Evolutionary conservation across 2,329 filamentous ascomycete genomes (phyloP).

Genomic region (Magnaporthales sp.): DNA sequence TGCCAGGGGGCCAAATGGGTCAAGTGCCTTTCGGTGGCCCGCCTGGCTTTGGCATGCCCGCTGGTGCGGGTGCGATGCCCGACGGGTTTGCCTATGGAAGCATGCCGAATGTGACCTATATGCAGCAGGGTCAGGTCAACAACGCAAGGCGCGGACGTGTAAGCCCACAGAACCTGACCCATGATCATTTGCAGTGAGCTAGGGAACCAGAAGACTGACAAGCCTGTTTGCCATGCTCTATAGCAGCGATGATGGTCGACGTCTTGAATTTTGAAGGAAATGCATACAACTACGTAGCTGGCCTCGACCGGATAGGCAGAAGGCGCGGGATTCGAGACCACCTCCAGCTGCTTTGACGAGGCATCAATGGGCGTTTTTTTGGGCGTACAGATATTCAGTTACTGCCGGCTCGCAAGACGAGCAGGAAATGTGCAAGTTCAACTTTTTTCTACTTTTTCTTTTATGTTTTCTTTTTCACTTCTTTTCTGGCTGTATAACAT

Average conservation of each 20-base stretch:
- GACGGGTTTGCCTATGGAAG: conserved; percentile 33
- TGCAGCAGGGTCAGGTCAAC: conserved; percentile 48
- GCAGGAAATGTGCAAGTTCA: not conserved
- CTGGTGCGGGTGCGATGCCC: conserved; percentile 18
- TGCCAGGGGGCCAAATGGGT: conserved; percentile 20
- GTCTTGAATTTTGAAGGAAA: not conserved
- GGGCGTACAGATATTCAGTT: not conserved
- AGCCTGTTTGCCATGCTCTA: not conserved
- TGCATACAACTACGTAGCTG: not conserved
- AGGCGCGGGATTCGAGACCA: not conserved
- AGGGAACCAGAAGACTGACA: not conserved
- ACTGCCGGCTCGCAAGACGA: not conserved
- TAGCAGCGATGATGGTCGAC: not conserved
- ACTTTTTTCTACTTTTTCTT: not conserved
- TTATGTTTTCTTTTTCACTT: not conserved
- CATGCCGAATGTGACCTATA: conserved; percentile 39
- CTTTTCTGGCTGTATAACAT: not conserved
- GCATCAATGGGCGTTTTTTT: not conserved
- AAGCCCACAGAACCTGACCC: conserved; percentile 23
- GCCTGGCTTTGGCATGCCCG: conserved; percentile 36
- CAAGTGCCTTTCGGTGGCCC: conserved; percentile 38
- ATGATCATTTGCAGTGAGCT: not conserved
- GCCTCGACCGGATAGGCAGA: not conserved
- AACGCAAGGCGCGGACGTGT: conserved; percentile 51
- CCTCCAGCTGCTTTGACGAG: not conserved